Evolutionary conservation across 495 filamentous ascomycete genomes (phyloP), one percentile per base, ranked within the genome.

Genomic region (Neurospora sp.): DNA sequence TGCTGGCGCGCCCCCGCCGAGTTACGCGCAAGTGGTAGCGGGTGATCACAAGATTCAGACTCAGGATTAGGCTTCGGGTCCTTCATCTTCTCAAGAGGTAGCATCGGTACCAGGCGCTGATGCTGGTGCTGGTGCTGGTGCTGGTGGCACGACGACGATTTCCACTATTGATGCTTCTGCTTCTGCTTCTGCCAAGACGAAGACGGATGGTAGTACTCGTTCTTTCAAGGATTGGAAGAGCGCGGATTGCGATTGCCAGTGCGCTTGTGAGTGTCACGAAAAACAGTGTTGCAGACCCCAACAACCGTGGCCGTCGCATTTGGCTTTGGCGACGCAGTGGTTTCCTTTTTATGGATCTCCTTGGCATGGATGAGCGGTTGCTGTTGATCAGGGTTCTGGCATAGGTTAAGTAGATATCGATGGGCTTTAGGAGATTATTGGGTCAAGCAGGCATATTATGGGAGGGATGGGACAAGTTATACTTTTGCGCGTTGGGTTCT

Each of bases 31-130:
- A 83, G 93, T 93, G 42, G 90, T 96, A 42, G 90, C 88, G 79
- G 94, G 93, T 14, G 94, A 97, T 79, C 78, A 97, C 79, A 98
- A 98, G 86, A 83, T 97, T 45, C 94, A 97, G 87, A 87, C 83
- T 4, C 84, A 86, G 41, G 89, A 93, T 72, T 93, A 87, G 79
- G 71, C 65, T 20, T 38, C 39, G 22, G 22, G 39, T 35, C 53
- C 53, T 65, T 35, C 53, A 16, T 65, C 53, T 35, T 59, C 48
- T 31, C 9, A 2, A 12, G 48, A 31, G 48, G 1, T 59, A 12
- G 48, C 7, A 10, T 1, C 1, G 3, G 22, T 9, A 59, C 48
- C 48, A 2, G 3, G 4, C 48, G 48, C 5, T 59, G 48, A 10
- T 22, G 9, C 17, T 59, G 48, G 48, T 4, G 6, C 17, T 59